Evolutionary conservation across 2,329 filamentous ascomycete species (phyloP), one percentile per base, ranked within the genome.

Genomic region (Torrubiellomyces zombiae): DNA sequence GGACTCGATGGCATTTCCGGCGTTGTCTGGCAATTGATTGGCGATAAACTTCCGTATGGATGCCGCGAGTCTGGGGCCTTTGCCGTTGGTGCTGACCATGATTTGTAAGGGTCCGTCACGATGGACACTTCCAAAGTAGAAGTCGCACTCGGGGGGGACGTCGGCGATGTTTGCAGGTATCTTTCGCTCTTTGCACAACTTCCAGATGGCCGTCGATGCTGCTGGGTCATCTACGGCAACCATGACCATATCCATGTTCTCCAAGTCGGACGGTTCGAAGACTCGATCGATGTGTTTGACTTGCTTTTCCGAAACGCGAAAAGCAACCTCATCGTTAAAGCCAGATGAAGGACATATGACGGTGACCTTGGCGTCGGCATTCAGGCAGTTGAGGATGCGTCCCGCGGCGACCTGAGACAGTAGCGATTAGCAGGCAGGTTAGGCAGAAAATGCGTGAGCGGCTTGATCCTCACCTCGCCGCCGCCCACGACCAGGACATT

Each of bases 21-120:
- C 76, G 36, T 89, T 82, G 11, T 58, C 55, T 2, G 89, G 89
- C 28, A 98, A 55, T 24, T 60, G 63, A 12, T 59, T 63, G 11
- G 82, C 85, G 35, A 98, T 93, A 44, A 78, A 71, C 44, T 76
- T 67, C 27, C 86, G 62, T 25, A 98, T 78, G 23, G 85, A 74
- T 37, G 81, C 86, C 7, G 89, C 89, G 34, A 98, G 56, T 45
- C 86, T 75, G 0, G 89, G 89, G 0, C 89, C 89, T 47, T 93
- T 94, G 26, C 89, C 89, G 48, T 95, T 98, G 18, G 89, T 98
- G 56, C 80, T 91, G 39, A 98, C 86, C 89, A 98, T 98, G 42
- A 98, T 76, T 58, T 98, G 89, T 32, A 98, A 54, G 5, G 89
- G 89, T 0, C 89, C 89, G 48, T 98, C 89, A 25, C 89, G 75